Conservation (phyloP, 2,329 filamentous ascomycete genomes). For the Penicillium sp. region DNA sequence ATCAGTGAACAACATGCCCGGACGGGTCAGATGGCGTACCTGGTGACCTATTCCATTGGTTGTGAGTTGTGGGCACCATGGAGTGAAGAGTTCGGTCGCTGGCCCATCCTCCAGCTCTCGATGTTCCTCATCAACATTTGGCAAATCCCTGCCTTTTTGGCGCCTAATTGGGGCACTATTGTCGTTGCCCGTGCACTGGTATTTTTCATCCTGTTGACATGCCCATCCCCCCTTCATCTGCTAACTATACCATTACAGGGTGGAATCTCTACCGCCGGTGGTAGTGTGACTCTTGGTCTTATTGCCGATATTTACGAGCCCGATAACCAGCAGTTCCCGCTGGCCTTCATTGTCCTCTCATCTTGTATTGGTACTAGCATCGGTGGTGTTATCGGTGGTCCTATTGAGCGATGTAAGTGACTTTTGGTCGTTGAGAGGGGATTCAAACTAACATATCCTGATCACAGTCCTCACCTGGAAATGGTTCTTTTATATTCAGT, state of each 20-base stretch:
- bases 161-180: conserved; percentile 69
- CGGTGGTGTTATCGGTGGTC: conserved; percentile 56
- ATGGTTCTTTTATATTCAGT: conserved; percentile 66
- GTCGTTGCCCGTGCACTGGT: conserved; percentile 65
- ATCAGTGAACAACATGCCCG: conserved; percentile 69
- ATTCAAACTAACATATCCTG: not conserved
- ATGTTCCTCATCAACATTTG: conserved; percentile 75
- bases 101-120: conserved; percentile 71
- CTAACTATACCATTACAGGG: conserved; percentile 32
- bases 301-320: conserved; percentile 62
- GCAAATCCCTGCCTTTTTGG: conserved; percentile 69
- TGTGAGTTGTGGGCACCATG: conserved; percentile 85
- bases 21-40: conserved; percentile 72
- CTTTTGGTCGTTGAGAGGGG: too few species aligned
- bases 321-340: conserved; percentile 58
- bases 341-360: conserved; percentile 60
- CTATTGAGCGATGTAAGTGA: conserved; percentile 42
- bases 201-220: not conserved
- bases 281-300: conserved; percentile 63
- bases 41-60: conserved; percentile 77
- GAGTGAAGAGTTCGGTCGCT: conserved; percentile 78
- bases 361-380: conserved; percentile 57
- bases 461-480: conserved; percentile 48
- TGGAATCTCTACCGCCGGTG: conserved; percentile 62
- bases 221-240: not conserved